Conservation (phyloP, 495 filamentous ascomycete species). For the Tuber magnatum region DNA sequence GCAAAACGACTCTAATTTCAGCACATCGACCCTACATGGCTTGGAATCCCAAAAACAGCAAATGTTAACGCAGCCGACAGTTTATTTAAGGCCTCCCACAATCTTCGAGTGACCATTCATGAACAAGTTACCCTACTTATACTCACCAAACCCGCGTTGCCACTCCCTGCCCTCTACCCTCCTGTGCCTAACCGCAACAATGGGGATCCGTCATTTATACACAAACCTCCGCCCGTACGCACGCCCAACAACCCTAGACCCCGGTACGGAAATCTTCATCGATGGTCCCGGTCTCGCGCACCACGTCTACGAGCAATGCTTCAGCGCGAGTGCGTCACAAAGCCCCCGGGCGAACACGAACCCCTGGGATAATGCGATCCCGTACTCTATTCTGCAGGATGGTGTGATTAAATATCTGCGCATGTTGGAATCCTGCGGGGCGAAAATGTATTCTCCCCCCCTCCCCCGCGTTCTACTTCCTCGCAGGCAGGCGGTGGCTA, state of each 20-base stretch:
- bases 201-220: conserved; percentile 67
- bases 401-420: conserved; percentile 55
- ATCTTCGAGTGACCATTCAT: neutral
- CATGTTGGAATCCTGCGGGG: conserved; percentile 46
- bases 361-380: conserved; percentile 52
- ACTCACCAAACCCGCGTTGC: neutral
- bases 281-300: conserved; percentile 73
- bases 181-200: conserved; percentile 35
- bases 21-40: too few relatives aligned
- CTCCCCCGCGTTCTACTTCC: neutral
- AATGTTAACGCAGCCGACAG: neutral
- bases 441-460: conserved; percentile 52
- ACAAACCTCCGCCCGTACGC: conserved; percentile 55
- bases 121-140: neutral
- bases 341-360: conserved; percentile 16
- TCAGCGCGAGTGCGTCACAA: conserved; percentile 41
- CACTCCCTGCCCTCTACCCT: neutral
- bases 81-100: neutral
- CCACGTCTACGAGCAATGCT: conserved; percentile 55
- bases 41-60: neutral
- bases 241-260: conserved; percentile 45
- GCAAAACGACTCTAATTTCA: too few relatives aligned
- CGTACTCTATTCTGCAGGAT: conserved; percentile 57
- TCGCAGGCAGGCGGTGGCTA: neutral
- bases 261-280: conserved; percentile 50